Base-by-base conservation (phyloP, 169 alveolate species). In the Babesia ovis region DNA sequence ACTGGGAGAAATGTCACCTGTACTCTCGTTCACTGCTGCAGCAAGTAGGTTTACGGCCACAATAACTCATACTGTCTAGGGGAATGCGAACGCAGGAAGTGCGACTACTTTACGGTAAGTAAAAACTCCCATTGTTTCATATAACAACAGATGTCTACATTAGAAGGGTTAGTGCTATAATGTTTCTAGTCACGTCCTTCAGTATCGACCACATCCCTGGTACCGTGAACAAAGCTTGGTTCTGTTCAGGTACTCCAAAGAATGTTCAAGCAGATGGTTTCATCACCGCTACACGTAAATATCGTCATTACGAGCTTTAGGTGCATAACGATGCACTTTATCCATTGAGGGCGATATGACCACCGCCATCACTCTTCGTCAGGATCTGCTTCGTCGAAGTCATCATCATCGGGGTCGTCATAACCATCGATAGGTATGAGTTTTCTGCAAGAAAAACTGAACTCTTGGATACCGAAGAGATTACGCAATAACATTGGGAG, bases 61-160 rank as follows among this genome's bases (percentile, higher is more conserved):
- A 8, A 39, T 39, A 14, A 9, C n/a, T 9, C n/a, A 9, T 27
- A 6, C 11, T 31, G 16, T 22, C 4, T 55, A 77, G 86, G 68
- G 66, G 86, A 77, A 32, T 77, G 86, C n/a, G 58, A 55, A 29
- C 59, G 86, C 39, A 23, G 27, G 16, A 57, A 59, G 39, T 77
- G 86, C 56, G 86, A 77, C 75, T 77, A 68, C 73, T 67, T 77
- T 39, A 77, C 86, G 66, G 67, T 75, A 27, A 29, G 69, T 54
- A 8, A 55, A 14, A 0, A 5, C 25, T 8, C 9, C 16, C 6
- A 6, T 4, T 25, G n/a, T 29, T 29, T 27, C 41, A 43, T 64
- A 16, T 64, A 8, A 9, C 14, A 11, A 12, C 48, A 64, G 74
- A 64, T 64, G 74, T 32, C 74, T 29, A 64, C 74, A 14, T 35